phyloP scores from a whole-genome alignment of 2,329 filamentous ascomycete species.

The Simplicillium sp. region DNA sequence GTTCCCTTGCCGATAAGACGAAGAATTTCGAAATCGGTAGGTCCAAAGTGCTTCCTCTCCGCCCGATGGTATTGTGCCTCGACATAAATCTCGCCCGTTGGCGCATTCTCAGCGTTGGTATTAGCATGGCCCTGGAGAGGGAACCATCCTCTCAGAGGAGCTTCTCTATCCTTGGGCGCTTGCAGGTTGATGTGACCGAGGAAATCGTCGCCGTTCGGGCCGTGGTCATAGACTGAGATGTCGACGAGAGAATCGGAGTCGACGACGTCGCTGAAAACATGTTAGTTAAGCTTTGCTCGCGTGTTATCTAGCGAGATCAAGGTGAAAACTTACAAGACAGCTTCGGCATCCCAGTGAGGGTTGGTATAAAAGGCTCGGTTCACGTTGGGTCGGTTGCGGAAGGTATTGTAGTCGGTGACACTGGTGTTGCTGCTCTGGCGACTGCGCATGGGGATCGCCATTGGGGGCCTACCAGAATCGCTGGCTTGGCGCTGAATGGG shows the following conservation, averaged over 20 bases:
- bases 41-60: slow-evolving; percentile 86
- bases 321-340: slow-evolving; percentile 67
- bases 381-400: slow-evolving; percentile 48
- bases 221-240: slow-evolving; percentile 84
- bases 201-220: slow-evolving; percentile 76
- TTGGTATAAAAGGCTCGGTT: slow-evolving; percentile 53
- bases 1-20: slow-evolving; percentile 97
- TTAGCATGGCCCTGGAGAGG: slow-evolving; percentile 66
- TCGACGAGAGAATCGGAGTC: slow-evolving; percentile 85
- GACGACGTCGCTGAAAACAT: slow-evolving; percentile 69
- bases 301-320: too few species aligned
- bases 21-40: slow-evolving; percentile 90
- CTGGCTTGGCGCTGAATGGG: slow-evolving; percentile 63
- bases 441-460: slow-evolving; percentile 95
- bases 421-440: slow-evolving; percentile 95
- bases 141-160: slow-evolving; percentile 77
- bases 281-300: slow-evolving; percentile 3
- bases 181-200: slow-evolving; percentile 82
- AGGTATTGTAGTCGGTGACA: slow-evolving; percentile 53
- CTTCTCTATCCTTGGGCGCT: slow-evolving; percentile 55
- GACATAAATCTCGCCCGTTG: slow-evolving; percentile 82
- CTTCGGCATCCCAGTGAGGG: slow-evolving; percentile 93
- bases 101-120: slow-evolving; percentile 59
- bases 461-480: slow-evolving; percentile 69
- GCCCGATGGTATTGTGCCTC: slow-evolving; percentile 78